Evolutionary conservation across 345 rosid genomes (phyloP), one percentile per base, ranked within the genome.

Genomic region (Citrus mangshanensis): DNA sequence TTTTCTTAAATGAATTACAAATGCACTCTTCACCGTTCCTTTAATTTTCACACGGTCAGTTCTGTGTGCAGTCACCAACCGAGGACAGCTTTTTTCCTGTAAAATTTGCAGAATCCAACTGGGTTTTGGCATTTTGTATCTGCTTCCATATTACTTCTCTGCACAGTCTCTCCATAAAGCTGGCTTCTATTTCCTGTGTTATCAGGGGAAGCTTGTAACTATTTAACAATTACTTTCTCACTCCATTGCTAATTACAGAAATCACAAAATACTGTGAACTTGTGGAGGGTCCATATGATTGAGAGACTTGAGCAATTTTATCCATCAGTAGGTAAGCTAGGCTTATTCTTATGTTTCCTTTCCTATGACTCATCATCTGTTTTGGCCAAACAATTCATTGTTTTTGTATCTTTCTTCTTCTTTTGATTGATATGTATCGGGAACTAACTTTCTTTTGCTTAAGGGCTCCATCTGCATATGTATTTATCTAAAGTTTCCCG

Each of bases 71-170:
- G 74, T 83, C 80, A 78, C 78, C 79, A 81, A 74, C 56, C 77
- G 37, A 38, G 78, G 73, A 79, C 84, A 88, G 82, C 82, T 81
- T 85, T 86, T 84, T 84, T 78, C n/a, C 83, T 56, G 76, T 51
- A 46, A 40, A 78, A 75, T 21, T 37, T 77, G 60, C 74, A 63
- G 54, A 34, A 82, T 35, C 79, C 84, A 78, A 73, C 78, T 76
- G 76, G 74, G 75, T 51, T 78, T 82, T 78, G 84, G 84, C 84
- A 28, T 78, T 76, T 86, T 82, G 84, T 60, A 68, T 59, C 68
- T 54, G 64, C 46, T 46, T 70, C 76, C 78, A 42, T 58, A 79
- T 81, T 19, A n/a, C 64, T 70, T 76, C 75, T 78, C 32, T 75
- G 71, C 70, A 30, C n/a, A 70, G 60, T 62, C 73, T 40, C 58